Evolutionary conservation across 805 yeast species (phyloP).

Genomic region (Kluyveromyces starmeri): DNA sequence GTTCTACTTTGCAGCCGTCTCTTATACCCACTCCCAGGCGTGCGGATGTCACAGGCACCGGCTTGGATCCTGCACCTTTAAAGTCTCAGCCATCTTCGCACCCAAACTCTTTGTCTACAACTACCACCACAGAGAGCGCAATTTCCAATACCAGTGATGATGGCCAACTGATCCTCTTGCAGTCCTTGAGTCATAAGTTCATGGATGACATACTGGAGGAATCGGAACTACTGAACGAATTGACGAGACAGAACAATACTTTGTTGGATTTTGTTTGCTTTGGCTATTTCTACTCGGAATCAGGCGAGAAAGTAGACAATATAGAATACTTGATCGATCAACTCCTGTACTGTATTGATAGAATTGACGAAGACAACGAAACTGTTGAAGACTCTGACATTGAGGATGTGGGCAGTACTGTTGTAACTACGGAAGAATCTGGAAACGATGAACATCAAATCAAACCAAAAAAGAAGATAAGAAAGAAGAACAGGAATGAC

Average conservation of each 20-base stretch:
- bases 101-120: background rate
- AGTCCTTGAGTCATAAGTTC: slow-evolving; percentile 21
- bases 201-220: slow-evolving; percentile 32
- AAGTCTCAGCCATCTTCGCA: background rate
- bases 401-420: slow-evolving; percentile 5
- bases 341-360: slow-evolving; percentile 20
- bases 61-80: background rate
- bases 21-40: slow-evolving; percentile 4
- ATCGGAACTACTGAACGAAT: slow-evolving; percentile 29
- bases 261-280: slow-evolving; percentile 42
- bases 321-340: slow-evolving; percentile 26
- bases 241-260: slow-evolving; percentile 31
- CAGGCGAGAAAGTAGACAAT: slow-evolving; percentile 16
- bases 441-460: slow-evolving; percentile 11
- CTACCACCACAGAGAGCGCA: background rate
- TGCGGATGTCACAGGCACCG: background rate
- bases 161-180: slow-evolving; percentile 3
- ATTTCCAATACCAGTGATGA: background rate
- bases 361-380: slow-evolving; percentile 10
- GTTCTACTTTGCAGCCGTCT: background rate
- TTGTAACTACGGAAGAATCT: background rate
- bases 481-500: background rate
- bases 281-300: slow-evolving; percentile 30
- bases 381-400: slow-evolving; percentile 5
- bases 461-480: slow-evolving; percentile 3